Evolutionary conservation across 768 basidiomycete species (phyloP).

Genomic region (Pseudohyphozyma bogoriensis): DNA sequence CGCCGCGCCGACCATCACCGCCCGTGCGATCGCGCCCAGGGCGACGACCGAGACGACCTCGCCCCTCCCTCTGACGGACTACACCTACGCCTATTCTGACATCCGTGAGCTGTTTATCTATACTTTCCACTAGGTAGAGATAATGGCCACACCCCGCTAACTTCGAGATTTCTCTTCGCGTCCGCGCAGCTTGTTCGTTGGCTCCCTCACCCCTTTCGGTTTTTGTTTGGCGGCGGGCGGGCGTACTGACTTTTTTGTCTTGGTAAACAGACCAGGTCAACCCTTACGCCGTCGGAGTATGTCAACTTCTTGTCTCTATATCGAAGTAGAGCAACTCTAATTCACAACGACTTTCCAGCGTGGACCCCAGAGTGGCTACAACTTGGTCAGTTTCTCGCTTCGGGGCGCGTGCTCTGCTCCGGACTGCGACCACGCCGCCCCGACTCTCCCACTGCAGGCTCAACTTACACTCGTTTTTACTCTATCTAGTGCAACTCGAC

Average conservation of each 20-base stretch:
- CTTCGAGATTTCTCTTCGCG: not conserved
- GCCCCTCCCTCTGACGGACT: slow-evolving; percentile 13
- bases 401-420: not conserved
- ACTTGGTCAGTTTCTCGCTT: not conserved
- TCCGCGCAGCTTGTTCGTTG: too few species aligned
- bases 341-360: slow-evolving; percentile 1
- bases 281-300: slow-evolving; percentile 4
- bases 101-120: not conserved
- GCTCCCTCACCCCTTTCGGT: too few species aligned
- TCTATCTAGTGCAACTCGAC: slow-evolving; percentile 27
- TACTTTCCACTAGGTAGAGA: not conserved
- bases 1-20: too few species aligned
- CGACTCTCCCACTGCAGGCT: not conserved
- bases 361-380: slow-evolving; percentile 4
- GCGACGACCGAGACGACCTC: not conserved
- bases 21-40: not conserved
- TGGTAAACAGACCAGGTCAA: slow-evolving; percentile 20
- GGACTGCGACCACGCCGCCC: not conserved
- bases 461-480: not conserved
- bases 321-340: too few species aligned
- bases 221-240: too few species aligned
- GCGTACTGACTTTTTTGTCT: not conserved
- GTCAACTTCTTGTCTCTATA: not conserved
- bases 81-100: slow-evolving; percentile 12
- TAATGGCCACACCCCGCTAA: not conserved